Evolutionary conservation across 352 stramenopile genomes (phyloP).

Genomic region (Halophytophthora polymorphica): DNA sequence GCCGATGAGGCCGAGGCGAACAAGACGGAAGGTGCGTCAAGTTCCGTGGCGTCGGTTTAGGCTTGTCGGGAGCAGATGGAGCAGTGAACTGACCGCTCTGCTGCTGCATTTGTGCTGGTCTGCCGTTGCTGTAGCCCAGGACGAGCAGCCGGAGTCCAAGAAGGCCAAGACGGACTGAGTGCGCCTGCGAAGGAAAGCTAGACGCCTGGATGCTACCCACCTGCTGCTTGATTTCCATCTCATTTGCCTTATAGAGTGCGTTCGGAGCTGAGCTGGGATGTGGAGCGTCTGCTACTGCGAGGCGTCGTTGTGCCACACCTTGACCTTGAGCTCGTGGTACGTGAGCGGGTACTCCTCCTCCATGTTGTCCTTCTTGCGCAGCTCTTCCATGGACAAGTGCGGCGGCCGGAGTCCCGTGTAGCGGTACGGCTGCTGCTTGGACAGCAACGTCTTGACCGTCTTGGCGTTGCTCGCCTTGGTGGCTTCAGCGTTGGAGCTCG

Average conservation of each 20-base stretch:
- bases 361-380: constrained; percentile 82
- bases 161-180: constrained; percentile 70
- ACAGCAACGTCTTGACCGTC: constrained; percentile 33
- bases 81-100: constrained; percentile 6
- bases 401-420: constrained; percentile 60
- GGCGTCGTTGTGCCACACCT: constrained; percentile 64
- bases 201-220: constrained; percentile 7
- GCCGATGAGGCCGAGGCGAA: constrained; percentile 13
- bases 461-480: constrained; percentile 31
- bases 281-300: constrained; percentile 13
- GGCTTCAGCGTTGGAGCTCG: constrained; percentile 2
- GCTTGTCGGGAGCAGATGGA: too few relatives aligned
- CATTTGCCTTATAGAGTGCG: constrained; percentile 28
- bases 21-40: constrained; percentile 27
- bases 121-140: constrained; percentile 30
- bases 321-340: constrained; percentile 83
- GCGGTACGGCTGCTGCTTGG: constrained; percentile 70
- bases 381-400: constrained; percentile 71
- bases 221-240: constrained; percentile 9
- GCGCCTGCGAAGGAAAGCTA: constrained; percentile 14
- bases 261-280: not conserved
- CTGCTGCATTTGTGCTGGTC: constrained; percentile 10
- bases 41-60: too few relatives aligned
- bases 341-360: constrained; percentile 87
- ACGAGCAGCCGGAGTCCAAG: constrained; percentile 64